Evolutionary conservation across 495 filamentous ascomycete species (phyloP).

Genomic region (Hypoxylon fragiforme): DNA sequence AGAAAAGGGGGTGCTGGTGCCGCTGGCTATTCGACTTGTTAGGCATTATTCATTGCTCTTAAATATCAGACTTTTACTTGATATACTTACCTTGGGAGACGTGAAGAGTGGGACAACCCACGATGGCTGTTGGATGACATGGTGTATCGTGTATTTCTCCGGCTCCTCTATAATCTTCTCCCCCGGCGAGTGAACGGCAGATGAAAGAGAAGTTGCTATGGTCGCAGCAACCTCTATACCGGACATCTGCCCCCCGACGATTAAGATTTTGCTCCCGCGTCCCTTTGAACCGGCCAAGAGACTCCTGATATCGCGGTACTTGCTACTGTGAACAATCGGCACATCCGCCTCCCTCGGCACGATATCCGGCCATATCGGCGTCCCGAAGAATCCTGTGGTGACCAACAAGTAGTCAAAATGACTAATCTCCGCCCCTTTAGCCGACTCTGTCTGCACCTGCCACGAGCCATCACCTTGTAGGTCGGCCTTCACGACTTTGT

Average conservation of each 20-base stretch:
- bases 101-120: slow-evolving; percentile 72
- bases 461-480: slow-evolving; percentile 49
- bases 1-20: slow-evolving; percentile 61
- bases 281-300: slow-evolving; percentile 36
- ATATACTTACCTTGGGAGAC: slow-evolving; percentile 49
- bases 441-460: slow-evolving; percentile 55
- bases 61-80: neutral
- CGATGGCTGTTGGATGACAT: slow-evolving; percentile 69
- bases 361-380: slow-evolving; percentile 57
- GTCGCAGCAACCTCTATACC: slow-evolving; percentile 75
- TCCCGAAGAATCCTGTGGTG: slow-evolving; percentile 76
- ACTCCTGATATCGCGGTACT: slow-evolving; percentile 47
- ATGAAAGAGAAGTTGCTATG: slow-evolving; percentile 70
- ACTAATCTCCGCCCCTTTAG: slow-evolving; percentile 36
- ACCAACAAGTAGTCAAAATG: slow-evolving; percentile 75
- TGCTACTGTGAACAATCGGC: slow-evolving; percentile 65
- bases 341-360: slow-evolving; percentile 34
- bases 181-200: slow-evolving; percentile 51
- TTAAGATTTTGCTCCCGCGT: slow-evolving; percentile 63
- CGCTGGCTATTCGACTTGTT: slow-evolving; percentile 39
- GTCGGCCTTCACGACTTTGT: slow-evolving; percentile 54
- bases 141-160: slow-evolving; percentile 58
- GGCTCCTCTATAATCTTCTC: slow-evolving; percentile 36
- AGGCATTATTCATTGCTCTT: no score
- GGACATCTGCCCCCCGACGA: slow-evolving; percentile 84